Conservation (phyloP, 495 filamentous ascomycete species). For the Neurospora sp. region DNA sequence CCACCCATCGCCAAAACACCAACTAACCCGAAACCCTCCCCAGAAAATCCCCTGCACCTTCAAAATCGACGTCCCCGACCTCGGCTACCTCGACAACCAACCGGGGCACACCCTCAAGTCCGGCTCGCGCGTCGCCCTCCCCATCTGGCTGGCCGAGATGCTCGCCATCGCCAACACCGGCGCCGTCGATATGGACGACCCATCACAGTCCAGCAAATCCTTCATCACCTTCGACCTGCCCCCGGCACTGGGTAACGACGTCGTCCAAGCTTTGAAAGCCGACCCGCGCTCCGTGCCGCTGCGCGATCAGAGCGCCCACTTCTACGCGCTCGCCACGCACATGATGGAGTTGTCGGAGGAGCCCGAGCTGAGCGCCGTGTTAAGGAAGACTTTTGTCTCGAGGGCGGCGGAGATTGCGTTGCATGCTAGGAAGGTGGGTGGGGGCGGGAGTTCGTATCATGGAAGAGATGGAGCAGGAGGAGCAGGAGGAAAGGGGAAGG, state of each 20-base stretch:
- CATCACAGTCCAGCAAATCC: slow-evolving; percentile 26
- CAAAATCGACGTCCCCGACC: slow-evolving; percentile 72
- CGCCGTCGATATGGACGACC: slow-evolving; percentile 23
- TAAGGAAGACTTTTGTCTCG: slow-evolving; percentile 73
- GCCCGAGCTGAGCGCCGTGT: slow-evolving; percentile 70
- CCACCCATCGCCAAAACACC: background rate
- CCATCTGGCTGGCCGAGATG: slow-evolving; percentile 96
- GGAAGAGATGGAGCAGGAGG: background rate
- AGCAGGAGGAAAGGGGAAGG: slow-evolving; percentile 7
- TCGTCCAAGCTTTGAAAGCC: slow-evolving; percentile 84
- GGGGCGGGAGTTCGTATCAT: slow-evolving; percentile 28
- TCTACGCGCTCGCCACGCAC: slow-evolving; percentile 73
- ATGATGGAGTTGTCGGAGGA: slow-evolving; percentile 89
- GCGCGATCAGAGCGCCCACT: slow-evolving; percentile 70
- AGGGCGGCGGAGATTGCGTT: slow-evolving; percentile 79
- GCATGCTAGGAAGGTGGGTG: slow-evolving; percentile 79
- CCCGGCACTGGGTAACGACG: slow-evolving; percentile 62
- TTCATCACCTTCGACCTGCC: slow-evolving; percentile 79
- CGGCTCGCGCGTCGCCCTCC: slow-evolving; percentile 70
- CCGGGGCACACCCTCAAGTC: slow-evolving; percentile 54
- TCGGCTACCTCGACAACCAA: slow-evolving; percentile 80
- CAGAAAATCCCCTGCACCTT: slow-evolving; percentile 96
- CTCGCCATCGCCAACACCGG: slow-evolving; percentile 66
- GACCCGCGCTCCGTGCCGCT: slow-evolving; percentile 80
- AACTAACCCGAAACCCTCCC: background rate